Conservation (phyloP, 2,329 filamentous ascomycete genomes). For the Colletotrichum sp. region DNA sequence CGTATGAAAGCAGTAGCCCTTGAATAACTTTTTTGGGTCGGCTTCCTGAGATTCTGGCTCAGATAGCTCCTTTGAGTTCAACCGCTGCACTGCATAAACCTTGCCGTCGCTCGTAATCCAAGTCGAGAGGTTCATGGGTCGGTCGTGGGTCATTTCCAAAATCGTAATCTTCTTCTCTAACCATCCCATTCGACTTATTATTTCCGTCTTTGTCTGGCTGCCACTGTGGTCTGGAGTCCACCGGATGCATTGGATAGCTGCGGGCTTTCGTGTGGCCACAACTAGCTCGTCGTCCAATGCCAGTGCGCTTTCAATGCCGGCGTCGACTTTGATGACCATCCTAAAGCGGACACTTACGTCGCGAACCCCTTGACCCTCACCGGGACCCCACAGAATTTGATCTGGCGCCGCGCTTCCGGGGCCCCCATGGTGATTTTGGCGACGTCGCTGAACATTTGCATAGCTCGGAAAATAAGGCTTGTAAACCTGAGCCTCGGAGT, state of each 20-base stretch:
- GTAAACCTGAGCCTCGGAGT: slow-evolving; percentile 83
- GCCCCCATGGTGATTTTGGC: slow-evolving; percentile 66
- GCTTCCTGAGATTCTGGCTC: background rate
- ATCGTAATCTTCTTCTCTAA: slow-evolving; percentile 79
- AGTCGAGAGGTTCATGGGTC: slow-evolving; percentile 93
- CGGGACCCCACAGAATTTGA: slow-evolving; percentile 73
- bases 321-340: slow-evolving; percentile 98
- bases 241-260: slow-evolving; percentile 94
- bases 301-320: slow-evolving; percentile 85
- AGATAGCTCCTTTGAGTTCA: slow-evolving; percentile 42
- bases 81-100: slow-evolving; percentile 88
- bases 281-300: slow-evolving; percentile 92
- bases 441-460: slow-evolving; percentile 65
- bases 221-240: slow-evolving; percentile 87
- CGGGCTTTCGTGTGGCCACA: slow-evolving; percentile 88
- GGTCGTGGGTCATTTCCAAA: slow-evolving; percentile 87
- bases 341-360: slow-evolving; percentile 92
- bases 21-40: slow-evolving; percentile 74
- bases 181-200: slow-evolving; percentile 87
- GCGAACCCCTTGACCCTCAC: slow-evolving; percentile 80
- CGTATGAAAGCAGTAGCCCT: slow-evolving; percentile 87
- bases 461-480: slow-evolving; percentile 78
- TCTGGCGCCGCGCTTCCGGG: slow-evolving; percentile 60
- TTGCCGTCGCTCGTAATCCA: slow-evolving; percentile 91
- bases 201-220: slow-evolving; percentile 87